Evolutionary conservation across 192 early-diverging fungal genomes (phyloP).

Genomic region (Backusella morwellensis): DNA sequence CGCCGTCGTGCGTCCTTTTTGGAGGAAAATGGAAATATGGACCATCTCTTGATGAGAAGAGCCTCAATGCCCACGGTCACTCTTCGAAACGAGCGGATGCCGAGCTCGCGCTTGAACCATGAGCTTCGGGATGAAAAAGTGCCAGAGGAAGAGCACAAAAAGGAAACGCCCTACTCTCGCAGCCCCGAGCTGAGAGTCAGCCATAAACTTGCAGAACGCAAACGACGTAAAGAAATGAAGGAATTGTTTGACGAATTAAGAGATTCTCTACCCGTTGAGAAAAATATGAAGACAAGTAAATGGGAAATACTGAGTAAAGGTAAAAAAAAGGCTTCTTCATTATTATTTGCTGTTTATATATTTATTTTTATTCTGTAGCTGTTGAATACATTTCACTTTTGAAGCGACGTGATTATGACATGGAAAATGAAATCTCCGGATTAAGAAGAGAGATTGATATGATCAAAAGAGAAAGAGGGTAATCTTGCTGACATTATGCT

Average conservation of each 20-base stretch:
- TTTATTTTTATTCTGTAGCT: slow-evolving; percentile 27
- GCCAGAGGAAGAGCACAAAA: neutral
- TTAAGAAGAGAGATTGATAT: slow-evolving; percentile 40
- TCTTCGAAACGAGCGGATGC: neutral
- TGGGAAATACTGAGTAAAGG: slow-evolving; percentile 91
- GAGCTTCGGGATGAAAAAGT: neutral
- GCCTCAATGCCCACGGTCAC: slow-evolving; percentile 35
- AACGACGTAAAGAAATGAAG: slow-evolving; percentile 90
- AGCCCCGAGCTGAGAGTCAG: slow-evolving; percentile 76
- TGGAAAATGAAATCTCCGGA: slow-evolving; percentile 44
- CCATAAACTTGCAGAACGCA: slow-evolving; percentile 87
- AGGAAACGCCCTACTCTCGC: slow-evolving; percentile 63
- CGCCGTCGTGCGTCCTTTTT: slow-evolving; percentile 23
- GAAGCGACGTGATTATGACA: slow-evolving; percentile 49
- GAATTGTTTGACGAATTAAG: slow-evolving; percentile 87
- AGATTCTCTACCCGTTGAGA: slow-evolving; percentile 77
- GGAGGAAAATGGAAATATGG: slow-evolving; percentile 12
- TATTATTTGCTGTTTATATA: too few species aligned
- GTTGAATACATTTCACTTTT: slow-evolving; percentile 52
- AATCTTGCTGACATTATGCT: neutral
- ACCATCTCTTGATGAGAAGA: slow-evolving; percentile 21
- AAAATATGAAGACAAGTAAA: slow-evolving; percentile 80
- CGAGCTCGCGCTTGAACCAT: neutral
- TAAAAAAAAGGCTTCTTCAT: slow-evolving; percentile 21
- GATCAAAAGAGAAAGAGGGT: slow-evolving; percentile 21